Evolutionary conservation across 2,329 filamentous ascomycete genomes (phyloP), one percentile per base, ranked within the genome.

Genomic region (Trichoderma pleuroti): DNA sequence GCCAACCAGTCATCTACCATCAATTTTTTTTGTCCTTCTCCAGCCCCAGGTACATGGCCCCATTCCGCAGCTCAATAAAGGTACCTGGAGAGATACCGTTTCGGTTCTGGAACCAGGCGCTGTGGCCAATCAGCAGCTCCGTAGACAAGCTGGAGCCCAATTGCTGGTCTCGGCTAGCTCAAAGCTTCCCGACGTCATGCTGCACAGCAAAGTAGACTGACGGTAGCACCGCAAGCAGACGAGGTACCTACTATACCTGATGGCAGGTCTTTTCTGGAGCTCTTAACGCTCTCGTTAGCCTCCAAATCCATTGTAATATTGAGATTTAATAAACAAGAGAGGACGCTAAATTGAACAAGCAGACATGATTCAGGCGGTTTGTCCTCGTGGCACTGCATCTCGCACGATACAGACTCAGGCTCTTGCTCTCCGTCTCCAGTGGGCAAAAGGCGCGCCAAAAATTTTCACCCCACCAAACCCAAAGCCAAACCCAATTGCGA

Each of bases 401-500:
- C 16, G 57, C 39, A 62, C 24, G 57, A 62, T 16, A 49, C 54
- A 56, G 28, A 21, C 18, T 36, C 49, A 56, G 42, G 34, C 16
- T 42, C 36, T 68, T 60, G 54, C 54, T 36, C 39, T 62, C 59
- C 32, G 65, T 36, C 39, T 62, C 59, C 57, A 30, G 26, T 60
- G 12, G 49, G 56, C 10, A 49, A 71, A 63, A 71, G 63, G 30
- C 49, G 70, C 65, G 57, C 65, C 70, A 71, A 71, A 68, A 52
- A 8, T 66, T 71, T 67, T 71, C 76, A 76, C 75, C 73, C 75
- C 73, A 73, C 73, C 70, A 73, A 68, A 60, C 66, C 68, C n/a
- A 52, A 52, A 24, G 46, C 46, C 69, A 34, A 46, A 36, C 60
- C 57, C 69, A 70, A 70, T 64, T 34, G 52, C 54, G 52, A 32